Conservation (phyloP, 352 stramenopile species). For the Pythium dissotocum region DNA sequence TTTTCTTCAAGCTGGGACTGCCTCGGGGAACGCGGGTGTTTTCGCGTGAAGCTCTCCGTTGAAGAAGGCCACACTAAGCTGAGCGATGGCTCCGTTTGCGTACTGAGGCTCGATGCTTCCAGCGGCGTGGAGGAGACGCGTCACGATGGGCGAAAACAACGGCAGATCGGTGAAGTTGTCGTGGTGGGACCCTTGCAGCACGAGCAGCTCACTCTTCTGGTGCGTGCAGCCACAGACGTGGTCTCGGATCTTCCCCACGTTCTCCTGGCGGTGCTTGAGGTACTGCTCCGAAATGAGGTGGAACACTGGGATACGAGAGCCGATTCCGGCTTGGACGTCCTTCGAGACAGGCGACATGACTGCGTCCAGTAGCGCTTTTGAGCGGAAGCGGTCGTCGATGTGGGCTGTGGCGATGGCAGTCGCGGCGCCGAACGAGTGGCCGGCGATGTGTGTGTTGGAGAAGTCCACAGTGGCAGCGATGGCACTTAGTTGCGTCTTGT, state of each 20-base stretch:
- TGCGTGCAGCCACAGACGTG: constrained; percentile 42
- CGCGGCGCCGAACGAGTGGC: constrained; percentile 65
- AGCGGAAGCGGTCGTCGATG: constrained; percentile 43
- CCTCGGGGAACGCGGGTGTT: neutral
- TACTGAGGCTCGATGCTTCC: constrained; percentile 46
- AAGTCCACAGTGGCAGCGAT: constrained; percentile 39
- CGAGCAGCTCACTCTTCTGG: constrained; percentile 33
- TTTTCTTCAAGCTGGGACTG: neutral
- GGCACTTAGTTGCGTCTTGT: neutral
- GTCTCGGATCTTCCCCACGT: constrained; percentile 41
- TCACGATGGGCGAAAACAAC: constrained; percentile 56
- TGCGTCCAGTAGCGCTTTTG: constrained; percentile 52
- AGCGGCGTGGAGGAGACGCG: constrained; percentile 40
- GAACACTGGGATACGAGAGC: constrained; percentile 41
- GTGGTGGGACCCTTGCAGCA: constrained; percentile 46
- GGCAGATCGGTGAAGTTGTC: constrained; percentile 77
- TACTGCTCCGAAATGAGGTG: constrained; percentile 76
- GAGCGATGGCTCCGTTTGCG: constrained; percentile 38
- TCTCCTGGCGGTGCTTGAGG: constrained; percentile 39
- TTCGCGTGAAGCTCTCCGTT: constrained; percentile 8
- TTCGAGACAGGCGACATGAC: constrained; percentile 61
- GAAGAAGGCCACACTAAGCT: constrained; percentile 51
- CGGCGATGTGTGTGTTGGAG: constrained; percentile 38
- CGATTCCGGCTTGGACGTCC: constrained; percentile 37
- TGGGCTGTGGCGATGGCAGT: constrained; percentile 52